Base-by-base conservation (phyloP, 2,329 filamentous ascomycete genomes). In the Colletotrichum tropicicola region DNA sequence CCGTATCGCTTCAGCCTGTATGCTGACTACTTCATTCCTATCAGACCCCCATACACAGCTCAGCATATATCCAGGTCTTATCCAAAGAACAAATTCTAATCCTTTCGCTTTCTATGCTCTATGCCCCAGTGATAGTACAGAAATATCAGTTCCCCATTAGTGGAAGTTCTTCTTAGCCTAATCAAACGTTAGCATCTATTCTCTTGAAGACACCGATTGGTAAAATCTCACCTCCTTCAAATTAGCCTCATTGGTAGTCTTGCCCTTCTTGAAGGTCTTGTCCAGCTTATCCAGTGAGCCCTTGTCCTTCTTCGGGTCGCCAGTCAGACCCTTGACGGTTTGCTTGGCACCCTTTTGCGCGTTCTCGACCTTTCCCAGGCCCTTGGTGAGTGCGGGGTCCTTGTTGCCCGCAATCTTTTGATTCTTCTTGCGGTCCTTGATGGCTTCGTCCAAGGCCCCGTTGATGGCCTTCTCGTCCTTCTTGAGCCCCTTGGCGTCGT, bases 111-210 rank as follows among this genome's bases (percentile, higher is more conserved):
- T n/a, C n/a, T n/a, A n/a, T n/a, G n/a, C n/a, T n/a, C n/a, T n/a
- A n/a, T n/a, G n/a, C n/a, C n/a, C n/a, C n/a, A n/a, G n/a, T n/a
- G n/a, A n/a, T n/a, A n/a, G n/a, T n/a, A n/a, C n/a, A n/a, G n/a
- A n/a, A n/a, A n/a, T n/a, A n/a, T n/a, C n/a, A n/a, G n/a, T n/a
- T 32, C 30, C 5, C 30, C 5, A 41, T 21, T 45, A 64, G 28
- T 59, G 21, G 47, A 64, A 64, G 47, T 64, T 64, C 55, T 59
- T 64, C 47, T 59, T 59, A 12, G 55, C 60, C 60, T 63, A 10
- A 19, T 35, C 2, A 13, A 7, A 15, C 2, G 5, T 45, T 32
- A 59, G 23, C 19, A 8, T 7, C 8, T 19, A 12, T 6, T 4
- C 4, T 45, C 6, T 19, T 8, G 13, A 10, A 8, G 3, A 37